Evolutionary conservation across 2,329 filamentous ascomycete genomes (phyloP).

Genomic region (Aspergillus japonicus): DNA sequence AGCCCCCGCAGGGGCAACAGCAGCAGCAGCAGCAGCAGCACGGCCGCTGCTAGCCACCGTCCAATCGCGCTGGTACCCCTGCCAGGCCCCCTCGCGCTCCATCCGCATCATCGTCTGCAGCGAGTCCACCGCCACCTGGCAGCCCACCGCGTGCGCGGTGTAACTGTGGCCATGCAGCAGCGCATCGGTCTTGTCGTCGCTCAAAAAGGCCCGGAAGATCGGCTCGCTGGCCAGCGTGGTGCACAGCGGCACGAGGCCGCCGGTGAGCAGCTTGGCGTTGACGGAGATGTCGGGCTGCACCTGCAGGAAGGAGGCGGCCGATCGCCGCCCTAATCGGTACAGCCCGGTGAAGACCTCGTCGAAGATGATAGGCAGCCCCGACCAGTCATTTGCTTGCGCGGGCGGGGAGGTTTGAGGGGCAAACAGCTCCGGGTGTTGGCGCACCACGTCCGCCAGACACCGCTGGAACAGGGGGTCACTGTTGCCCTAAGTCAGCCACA

Average conservation of each 20-base stretch:
- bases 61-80: conserved; percentile 55
- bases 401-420: conserved; percentile 20
- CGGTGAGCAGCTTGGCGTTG: conserved; percentile 80
- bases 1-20: background rate
- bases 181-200: conserved; percentile 72
- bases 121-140: conserved; percentile 70
- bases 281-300: conserved; percentile 72
- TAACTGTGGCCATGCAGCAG: conserved; percentile 84
- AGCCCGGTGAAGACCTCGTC: conserved; percentile 88
- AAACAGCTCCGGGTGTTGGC: conserved; percentile 59
- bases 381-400: conserved; percentile 52
- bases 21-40: background rate
- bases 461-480: conserved; percentile 81
- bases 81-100: conserved; percentile 58
- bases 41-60: background rate
- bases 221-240: conserved; percentile 71
- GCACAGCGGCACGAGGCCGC: conserved; percentile 74
- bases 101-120: conserved; percentile 60
- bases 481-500: background rate
- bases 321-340: conserved; percentile 74
- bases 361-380: conserved; percentile 73
- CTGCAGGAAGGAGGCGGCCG: conserved; percentile 67
- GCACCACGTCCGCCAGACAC: conserved; percentile 66
- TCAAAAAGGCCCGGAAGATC: conserved; percentile 70
- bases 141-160: conserved; percentile 79